A percentile compares a stretch with the other conserved stretches of the same genome.
Conservation (phyloP, 306 rosid species). For the Luffa acutangula region DNA sequence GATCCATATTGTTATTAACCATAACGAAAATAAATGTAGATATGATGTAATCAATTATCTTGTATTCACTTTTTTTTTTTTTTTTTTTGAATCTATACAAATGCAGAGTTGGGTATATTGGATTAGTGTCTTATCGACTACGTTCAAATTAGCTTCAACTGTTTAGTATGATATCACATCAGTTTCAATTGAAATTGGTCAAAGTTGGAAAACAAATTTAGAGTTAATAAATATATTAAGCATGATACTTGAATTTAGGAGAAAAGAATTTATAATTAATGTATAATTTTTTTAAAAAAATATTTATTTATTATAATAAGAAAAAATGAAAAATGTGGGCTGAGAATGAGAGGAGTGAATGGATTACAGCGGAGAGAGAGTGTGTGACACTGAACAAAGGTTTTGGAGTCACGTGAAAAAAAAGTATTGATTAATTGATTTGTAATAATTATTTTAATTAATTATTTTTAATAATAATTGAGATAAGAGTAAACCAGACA, state of each 20-base stretch:
- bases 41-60: no score
- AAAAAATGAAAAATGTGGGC: not conserved
- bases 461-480: not conserved
- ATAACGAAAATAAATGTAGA: no score
- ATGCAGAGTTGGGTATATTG: no score
- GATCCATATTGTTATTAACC: no score
- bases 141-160: no score
- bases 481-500: not conserved
- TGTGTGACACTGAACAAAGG: not conserved
- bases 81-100: no score
- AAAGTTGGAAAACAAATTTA: not conserved
- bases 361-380: constrained; percentile 1
- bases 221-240: not conserved
- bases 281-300: not conserved
- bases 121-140: no score
- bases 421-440: not conserved
- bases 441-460: not conserved
- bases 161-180: no score
- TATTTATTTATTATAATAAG: not conserved
- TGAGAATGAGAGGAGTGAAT: not conserved
- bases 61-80: no score
- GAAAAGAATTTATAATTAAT: not conserved
- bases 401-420: constrained; percentile 7
- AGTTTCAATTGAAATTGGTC: not conserved
- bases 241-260: not conserved